Base-by-base conservation (phyloP, 2,329 filamentous ascomycete species). In the Exutisphaerella laricina region DNA sequence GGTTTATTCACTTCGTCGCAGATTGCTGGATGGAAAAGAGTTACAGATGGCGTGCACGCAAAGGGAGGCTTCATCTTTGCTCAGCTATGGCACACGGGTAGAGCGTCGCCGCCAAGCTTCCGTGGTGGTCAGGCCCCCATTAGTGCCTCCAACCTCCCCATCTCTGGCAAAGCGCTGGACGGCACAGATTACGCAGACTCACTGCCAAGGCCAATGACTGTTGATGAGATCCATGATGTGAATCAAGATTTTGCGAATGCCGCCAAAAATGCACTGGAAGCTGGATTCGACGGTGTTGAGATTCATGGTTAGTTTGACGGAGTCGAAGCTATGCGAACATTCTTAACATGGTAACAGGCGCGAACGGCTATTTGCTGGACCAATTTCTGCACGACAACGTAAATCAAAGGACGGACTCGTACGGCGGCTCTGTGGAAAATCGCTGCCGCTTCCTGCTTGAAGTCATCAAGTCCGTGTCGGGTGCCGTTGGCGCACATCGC, bases 11-110 rank as follows among this genome's bases (percentile, higher is more conserved):
- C 59, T 10, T 61, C 68, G 0, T 70, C 68, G n/a, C 77, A 83
- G 39, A 68, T 80, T 22, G 68, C 66, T 1, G 73, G 66, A 0
- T 85, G 80, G 81, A 75, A 71, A 46, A 62, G 68, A 8, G 65
- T 84, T 29, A 80, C 75, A 2, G 71, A 78, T 20, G 77, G 74
- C 0, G 78, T 85, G 1, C 82, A 86, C 57, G 68, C 68, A 13
- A 81, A 80, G 53, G 74, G 74, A 3, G 73, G 71, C n/a, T 78
- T 70, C 57, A 79, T 84, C 39, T 83, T 70, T 62, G 62, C 70
- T 2, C 82, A 85, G 57, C 65, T 85, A 0, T 83, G 78, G 70
- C 72, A 72, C 0, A 66, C 77, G 6, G 80, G 82, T 3, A 73
- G 82, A 4, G 54, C 53, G 4, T 54, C 54, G 7, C 48, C 51